Evolutionary conservation across 306 rosid genomes (phyloP), one percentile per base, ranked within the genome.

Genomic region (Sindora glabra): DNA sequence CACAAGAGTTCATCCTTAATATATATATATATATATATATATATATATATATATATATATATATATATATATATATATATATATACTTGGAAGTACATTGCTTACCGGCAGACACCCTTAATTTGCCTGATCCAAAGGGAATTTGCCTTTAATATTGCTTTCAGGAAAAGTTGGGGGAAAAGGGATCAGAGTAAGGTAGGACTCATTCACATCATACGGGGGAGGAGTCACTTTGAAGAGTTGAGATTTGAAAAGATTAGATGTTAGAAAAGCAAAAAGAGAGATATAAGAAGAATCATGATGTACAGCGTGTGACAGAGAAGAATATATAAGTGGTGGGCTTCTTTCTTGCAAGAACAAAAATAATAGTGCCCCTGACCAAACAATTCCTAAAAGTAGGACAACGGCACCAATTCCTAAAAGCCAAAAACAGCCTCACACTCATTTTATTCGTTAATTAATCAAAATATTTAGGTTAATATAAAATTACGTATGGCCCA

Each of bases 331-430:
- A 65, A 75, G 75, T 74, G 83, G 79, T 78, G n/a, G n/a, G n/a
- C n/a, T n/a, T n/a, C n/a, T 75, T 83, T 56, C 68, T 76, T 58
- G 73, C 81, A 64, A 68, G 65, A 55, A 37, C 70, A 65, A 68
- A 26, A 68, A 60, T 52, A 63, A 81, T 76, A 68, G 76, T 76
- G 56, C 33, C 62, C 38, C 54, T 58, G 71, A 62, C 73, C 68
- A 70, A 75, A 75, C 86, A 74, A 79, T 72, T 59, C 46, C 73
- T 24, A 64, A 83, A 83, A 67, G 74, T 41, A 51, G n/a, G 89
- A 84, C 81, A 73, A 59, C 27, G 82, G 70, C 81, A 65, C 59
- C 77, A 58, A 81, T 72, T 74, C 64, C 81, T 48, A 70, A 74
- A 74, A 58, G 84, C 77, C 81, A 77, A 83, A 71, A 72, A 32